Base-by-base conservation (phyloP, 495 filamentous ascomycete species). In the Talaromyces stipitatus region DNA sequence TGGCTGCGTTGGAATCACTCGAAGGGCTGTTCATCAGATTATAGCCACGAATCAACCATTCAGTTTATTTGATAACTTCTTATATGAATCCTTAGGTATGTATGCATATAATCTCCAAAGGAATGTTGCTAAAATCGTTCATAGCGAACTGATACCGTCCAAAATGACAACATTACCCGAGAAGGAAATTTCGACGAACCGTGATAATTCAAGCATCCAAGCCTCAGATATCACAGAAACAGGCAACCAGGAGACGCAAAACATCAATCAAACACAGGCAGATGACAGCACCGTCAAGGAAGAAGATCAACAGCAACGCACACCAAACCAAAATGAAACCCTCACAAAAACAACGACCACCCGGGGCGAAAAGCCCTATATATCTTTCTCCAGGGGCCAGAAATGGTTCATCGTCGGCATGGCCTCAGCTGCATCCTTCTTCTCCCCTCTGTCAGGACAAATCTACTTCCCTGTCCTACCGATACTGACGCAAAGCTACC, bases 391-490 rank as follows among this genome's bases (percentile, higher is more conserved):
- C 20, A 36, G 8, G 2, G 1, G 12, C 6, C 29, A 54, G 16
- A 41, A 38, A 54, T 54, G 51, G 51, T 54, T 54, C 51, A 54
- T 54, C 33, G 51, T 54, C 23, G 16, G 30, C 23, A 54, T 54
- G 51, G 68, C 62, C 28, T 66, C 66, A 0, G 64, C 59, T 30
- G 65, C 60, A 3, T 68, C 56, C 10, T 54, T 69, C 14, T 64
- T 76, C 50, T 79, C 77, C 0, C 69, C 75, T 3, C 55, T 80
- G 1, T 73, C 76, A 0, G 66, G 67, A 41, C 71, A 63, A 28
- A 74, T 79, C 23, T 80, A 80, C 59, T 70, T 72, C 32, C 75
- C 75, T 22, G 68, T 72, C 0, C 26, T 91, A 55, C 82, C 79
- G 23, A 66, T 78, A 7, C 60, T 89, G 16, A 71, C 84, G 0